Conservation (phyloP, 805 yeast species). For the Cyberlindnera lachancei region DNA sequence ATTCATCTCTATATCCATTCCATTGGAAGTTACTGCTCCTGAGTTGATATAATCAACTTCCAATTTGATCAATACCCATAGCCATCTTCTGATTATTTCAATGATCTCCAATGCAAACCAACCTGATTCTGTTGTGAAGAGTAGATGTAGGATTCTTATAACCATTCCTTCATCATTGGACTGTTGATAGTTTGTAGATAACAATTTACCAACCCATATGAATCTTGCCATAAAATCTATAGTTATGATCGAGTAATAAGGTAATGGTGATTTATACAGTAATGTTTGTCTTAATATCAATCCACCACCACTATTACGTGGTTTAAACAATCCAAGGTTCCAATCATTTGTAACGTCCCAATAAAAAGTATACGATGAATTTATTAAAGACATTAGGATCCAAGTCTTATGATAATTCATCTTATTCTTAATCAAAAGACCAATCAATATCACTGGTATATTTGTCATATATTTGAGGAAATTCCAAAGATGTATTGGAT, state of each 20-base stretch:
- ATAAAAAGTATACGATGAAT: slow-evolving; percentile 68
- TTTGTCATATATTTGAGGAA: slow-evolving; percentile 68
- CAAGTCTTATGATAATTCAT: slow-evolving; percentile 16
- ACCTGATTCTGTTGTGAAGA: slow-evolving; percentile 40
- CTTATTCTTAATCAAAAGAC: slow-evolving; percentile 20
- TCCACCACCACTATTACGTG: too few relatives aligned
- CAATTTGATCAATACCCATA: slow-evolving; percentile 82
- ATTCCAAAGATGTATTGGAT: slow-evolving; percentile 56
- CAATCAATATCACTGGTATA: slow-evolving; percentile 41
- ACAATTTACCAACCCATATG: slow-evolving; percentile 62
- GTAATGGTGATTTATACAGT: slow-evolving; percentile 10
- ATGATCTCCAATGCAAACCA: slow-evolving; percentile 60
- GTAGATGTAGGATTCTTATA: too few relatives aligned
- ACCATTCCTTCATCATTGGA: too few relatives aligned
- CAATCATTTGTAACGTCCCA: slow-evolving; percentile 95
- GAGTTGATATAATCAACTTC: slow-evolving; percentile 63
- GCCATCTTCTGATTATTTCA: slow-evolving; percentile 77
- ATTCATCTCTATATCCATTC: slow-evolving; percentile 9
- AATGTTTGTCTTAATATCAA: slow-evolving; percentile 4
- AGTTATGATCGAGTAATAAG: slow-evolving; percentile 50
- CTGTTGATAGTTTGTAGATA: slow-evolving; percentile 22
- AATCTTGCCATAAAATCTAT: slow-evolving; percentile 64
- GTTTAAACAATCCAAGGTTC: slow-evolving; percentile 45
- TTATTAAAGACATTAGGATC: slow-evolving; percentile 41
- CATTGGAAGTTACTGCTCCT: too few relatives aligned